These are phyloP conservation scores for Fraxinus xanthoxyloides DNA, from an alignment of 305 asterid species.

Conservation along the genomic window DNA sequence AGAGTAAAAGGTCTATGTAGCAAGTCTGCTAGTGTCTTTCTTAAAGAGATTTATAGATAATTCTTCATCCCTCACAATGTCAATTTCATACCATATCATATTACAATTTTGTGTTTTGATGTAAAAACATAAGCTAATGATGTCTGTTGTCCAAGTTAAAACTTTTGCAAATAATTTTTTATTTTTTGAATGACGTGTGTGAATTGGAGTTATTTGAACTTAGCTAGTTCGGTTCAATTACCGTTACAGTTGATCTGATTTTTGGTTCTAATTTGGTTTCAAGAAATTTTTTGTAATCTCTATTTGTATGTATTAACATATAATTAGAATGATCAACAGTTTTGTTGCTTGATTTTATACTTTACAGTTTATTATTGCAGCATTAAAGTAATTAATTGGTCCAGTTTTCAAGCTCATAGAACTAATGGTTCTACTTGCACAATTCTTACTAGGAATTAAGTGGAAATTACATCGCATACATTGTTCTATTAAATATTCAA, in stretches of 20 bases:
- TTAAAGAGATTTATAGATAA: not conserved
- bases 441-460: too few species aligned
- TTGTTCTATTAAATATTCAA: too few species aligned
- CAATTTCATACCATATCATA: not conserved
- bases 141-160: not conserved
- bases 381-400: too few species aligned
- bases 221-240: not conserved
- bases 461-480: too few species aligned
- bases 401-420: too few species aligned
- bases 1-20: slow-evolving; percentile 11
- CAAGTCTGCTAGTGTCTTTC: not conserved
- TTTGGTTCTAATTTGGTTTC: not conserved
- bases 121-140: not conserved
- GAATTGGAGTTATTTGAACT: not conserved
- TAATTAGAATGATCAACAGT: too few species aligned
- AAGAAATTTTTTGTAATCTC: too few species aligned
- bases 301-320: too few species aligned
- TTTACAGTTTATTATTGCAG: too few species aligned
- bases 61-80: not conserved
- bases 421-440: too few species aligned
- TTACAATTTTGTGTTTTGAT: not conserved
- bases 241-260: not conserved
- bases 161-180: not conserved
- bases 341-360: too few species aligned
- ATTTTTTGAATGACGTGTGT: too few species aligned